Evolutionary conservation across 805 yeast species (phyloP).

Genomic region (Wickerhamomyces ciferrii): DNA sequence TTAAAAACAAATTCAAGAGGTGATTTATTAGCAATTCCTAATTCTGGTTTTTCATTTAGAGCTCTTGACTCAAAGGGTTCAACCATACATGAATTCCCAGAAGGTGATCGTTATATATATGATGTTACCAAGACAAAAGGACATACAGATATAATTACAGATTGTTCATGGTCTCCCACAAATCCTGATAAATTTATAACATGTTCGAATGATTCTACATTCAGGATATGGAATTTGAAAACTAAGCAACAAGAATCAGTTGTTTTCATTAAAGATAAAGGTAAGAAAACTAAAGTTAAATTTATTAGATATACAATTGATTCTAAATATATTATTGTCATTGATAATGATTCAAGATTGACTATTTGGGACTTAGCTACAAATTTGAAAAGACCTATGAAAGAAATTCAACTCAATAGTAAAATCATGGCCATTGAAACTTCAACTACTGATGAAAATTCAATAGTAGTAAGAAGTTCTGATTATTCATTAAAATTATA

Average conservation of each 20-base stretch:
- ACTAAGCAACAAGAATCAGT: slow-evolving; percentile 13
- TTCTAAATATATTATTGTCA: slow-evolving; percentile 4
- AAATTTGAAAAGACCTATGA: slow-evolving; percentile 7
- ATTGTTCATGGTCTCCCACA: slow-evolving; percentile 13
- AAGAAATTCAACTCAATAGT: neutral
- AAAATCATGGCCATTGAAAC: neutral
- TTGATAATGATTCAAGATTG: slow-evolving; percentile 7
- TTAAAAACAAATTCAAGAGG: slow-evolving; percentile 2
- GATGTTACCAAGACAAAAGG: slow-evolving; percentile 23
- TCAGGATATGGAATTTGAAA: slow-evolving; percentile 20
- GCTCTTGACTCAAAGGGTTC: slow-evolving; percentile 9
- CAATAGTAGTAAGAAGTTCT: slow-evolving; percentile 4
- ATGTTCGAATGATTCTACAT: slow-evolving; percentile 20
- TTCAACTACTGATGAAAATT: neutral
- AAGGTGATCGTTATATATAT: slow-evolving; percentile 21
- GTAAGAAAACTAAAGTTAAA: slow-evolving; percentile 9
- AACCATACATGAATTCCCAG: slow-evolving; percentile 8
- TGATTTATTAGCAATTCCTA: slow-evolving; percentile 6
- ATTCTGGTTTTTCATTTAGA: slow-evolving; percentile 14
- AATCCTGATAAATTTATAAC: slow-evolving; percentile 10
- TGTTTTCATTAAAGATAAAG: slow-evolving; percentile 9
- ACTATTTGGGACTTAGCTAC: slow-evolving; percentile 12
- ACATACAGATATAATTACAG: slow-evolving; percentile 18
- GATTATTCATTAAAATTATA: slow-evolving; percentile 12
- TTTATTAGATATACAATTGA: slow-evolving; percentile 1